Base-by-base conservation (phyloP, 1,139 yeast genomes). In the Geotrichum reessii region DNA sequence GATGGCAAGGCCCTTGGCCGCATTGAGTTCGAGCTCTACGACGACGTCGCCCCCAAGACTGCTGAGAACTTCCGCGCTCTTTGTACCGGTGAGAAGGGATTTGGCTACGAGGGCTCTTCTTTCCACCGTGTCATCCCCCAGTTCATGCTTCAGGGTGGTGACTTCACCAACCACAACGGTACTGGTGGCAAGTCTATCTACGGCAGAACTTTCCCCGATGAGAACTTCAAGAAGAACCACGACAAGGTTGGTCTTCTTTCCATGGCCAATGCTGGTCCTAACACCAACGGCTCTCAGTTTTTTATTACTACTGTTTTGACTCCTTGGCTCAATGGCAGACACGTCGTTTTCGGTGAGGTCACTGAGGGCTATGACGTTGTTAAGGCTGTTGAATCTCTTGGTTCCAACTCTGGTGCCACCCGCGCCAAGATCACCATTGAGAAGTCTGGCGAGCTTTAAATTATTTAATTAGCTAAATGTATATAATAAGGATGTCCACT, bases 131-230 rank as follows among this genome's bases (percentile, higher is more conserved):
- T 93, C 68, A 93, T 93, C 72, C 98, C 98, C 70, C 86, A 88
- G 68, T 93, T 93, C 84, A 93, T 93, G 99, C 82, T 92, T 76
- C 99, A 93, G 81, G 98, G 98, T 80, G 99, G 99, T 85, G 98
- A 91, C 78, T 89, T 91, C 85, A 91, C 78, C 68, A 66, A 69
- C 71, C 75, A 69, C 71, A 73, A 74, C 65, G 97, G 99, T 78
- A 88, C 96, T 70, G 99, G 98, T 78, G 99, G 99, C 77, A 91
- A 91, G 83, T 90, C 97, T 69, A 93, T 93, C 84, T 93, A 93
- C 83, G 98, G 98, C 74, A 86, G 83, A 72, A 87, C 86, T 79
- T 93, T 93, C 78, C 85, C 95, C 64, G 98, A 93, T 74, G 98
- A 93, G 84, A 91, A 92, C 90, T 92, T 93, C 76, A 64, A 75